Evolutionary conservation across 148 eudicot species (phyloP).

Genomic region (Dianthus caryophyllus): DNA sequence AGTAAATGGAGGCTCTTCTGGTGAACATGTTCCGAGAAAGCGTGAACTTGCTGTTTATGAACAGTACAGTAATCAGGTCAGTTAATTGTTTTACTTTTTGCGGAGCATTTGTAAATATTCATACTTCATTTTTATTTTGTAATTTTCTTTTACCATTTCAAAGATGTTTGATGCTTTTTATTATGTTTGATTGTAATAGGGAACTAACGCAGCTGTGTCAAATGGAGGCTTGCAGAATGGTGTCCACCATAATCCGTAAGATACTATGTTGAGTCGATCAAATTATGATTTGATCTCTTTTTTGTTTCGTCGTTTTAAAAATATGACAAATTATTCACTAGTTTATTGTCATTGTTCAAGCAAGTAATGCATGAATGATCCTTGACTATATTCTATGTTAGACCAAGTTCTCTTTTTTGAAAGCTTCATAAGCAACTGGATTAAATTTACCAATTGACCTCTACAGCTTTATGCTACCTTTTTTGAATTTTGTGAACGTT

Average conservation of each 20-base stretch:
- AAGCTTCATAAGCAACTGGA: not conserved
- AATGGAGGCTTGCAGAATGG: constrained; percentile 46
- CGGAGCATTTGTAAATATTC: not conserved
- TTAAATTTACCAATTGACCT: not conserved
- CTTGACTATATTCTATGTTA: not conserved
- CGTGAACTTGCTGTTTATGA: constrained; percentile 81
- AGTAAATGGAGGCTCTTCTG: constrained; percentile 33
- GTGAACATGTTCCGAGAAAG: constrained; percentile 39
- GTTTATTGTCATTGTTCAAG: not conserved
- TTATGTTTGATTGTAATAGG: constrained; percentile 31
- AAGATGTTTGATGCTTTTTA: constrained; percentile 8
- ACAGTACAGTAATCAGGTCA: constrained; percentile 71
- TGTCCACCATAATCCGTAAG: constrained; percentile 45
- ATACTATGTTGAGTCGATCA: constrained; percentile 6
- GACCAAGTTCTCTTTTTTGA: not conserved
- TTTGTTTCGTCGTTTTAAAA: not conserved
- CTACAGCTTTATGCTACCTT: too few species aligned
- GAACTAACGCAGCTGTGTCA: constrained; percentile 32
- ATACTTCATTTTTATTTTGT: not conserved
- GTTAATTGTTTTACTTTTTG: not conserved
- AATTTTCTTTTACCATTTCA: not conserved
- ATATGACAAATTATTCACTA: not conserved
- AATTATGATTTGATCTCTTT: not conserved
- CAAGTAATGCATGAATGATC: not conserved
- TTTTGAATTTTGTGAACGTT: too few species aligned